Percentiles rank a stretch among this genome's conserved stretches.
phyloP scores from a whole-genome alignment of 257 asterid species.

The Solanum etuberosum region DNA sequence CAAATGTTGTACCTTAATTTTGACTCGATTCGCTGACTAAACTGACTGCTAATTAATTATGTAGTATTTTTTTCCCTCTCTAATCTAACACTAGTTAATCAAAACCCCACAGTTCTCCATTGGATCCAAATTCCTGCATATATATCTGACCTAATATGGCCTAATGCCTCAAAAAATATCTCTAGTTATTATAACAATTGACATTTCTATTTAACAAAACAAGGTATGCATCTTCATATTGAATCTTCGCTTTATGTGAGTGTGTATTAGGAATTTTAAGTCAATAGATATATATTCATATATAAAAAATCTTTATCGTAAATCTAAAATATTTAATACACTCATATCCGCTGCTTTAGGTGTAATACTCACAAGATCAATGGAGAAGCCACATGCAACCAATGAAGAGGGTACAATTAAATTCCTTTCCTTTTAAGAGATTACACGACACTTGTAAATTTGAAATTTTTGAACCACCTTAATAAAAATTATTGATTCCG shows the following conservation, averaged over 20 bases:
- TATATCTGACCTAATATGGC: neutral
- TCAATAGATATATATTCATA: neutral
- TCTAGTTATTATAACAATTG: neutral
- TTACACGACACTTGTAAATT: neutral
- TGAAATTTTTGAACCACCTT: neutral
- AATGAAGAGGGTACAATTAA: neutral
- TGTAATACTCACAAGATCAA: neutral
- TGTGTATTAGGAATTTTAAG: neutral
- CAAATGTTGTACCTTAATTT: constrained; percentile 1
- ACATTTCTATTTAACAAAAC: too few relatives aligned
- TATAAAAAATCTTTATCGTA: too few relatives aligned
- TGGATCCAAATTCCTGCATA: neutral
- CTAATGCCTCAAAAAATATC: neutral
- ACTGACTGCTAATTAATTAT: constrained; percentile 14
- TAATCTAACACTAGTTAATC: neutral
- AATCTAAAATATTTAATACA: too few relatives aligned
- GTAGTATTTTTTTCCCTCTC: neutral
- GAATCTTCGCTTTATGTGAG: neutral
- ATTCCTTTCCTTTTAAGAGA: neutral
- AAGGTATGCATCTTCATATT: neutral
- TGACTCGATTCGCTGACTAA: constrained; percentile 20
- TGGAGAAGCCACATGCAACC: neutral
- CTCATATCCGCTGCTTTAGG: neutral
- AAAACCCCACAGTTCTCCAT: neutral
- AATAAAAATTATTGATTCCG: neutral